Evolutionary conservation across 2,329 filamentous ascomycete species (phyloP).

Genomic region (Periconia sp.): DNA sequence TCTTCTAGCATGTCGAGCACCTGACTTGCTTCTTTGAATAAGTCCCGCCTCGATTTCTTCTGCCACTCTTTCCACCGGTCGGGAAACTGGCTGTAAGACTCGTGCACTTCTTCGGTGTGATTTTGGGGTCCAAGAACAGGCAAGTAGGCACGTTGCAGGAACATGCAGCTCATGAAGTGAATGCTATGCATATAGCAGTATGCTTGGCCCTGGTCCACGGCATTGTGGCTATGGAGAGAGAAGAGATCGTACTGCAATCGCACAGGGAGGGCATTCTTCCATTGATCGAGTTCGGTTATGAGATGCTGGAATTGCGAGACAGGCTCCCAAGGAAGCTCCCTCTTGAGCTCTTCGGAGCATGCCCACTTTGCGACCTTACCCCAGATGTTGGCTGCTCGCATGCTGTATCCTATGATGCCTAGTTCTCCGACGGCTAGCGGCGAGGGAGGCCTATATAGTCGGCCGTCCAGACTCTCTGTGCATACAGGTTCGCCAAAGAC

Average conservation of each 20-base stretch:
- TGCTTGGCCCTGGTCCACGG: conserved; percentile 45
- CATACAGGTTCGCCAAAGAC: conserved; percentile 43
- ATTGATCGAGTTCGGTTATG: conserved; percentile 36
- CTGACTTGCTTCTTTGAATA: conserved; percentile 40
- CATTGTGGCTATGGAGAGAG: conserved; percentile 44
- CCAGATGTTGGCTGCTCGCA: conserved; percentile 46
- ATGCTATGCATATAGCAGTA: conserved; percentile 48
- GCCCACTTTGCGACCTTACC: conserved; percentile 46
- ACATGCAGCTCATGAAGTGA: conserved; percentile 47
- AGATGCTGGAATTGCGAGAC: conserved; percentile 41
- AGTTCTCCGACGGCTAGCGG: conserved; percentile 35
- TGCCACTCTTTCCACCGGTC: conserved; percentile 43
- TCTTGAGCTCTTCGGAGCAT: conserved; percentile 39
- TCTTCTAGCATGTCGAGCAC: conserved; percentile 46
- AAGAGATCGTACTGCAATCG: conserved; percentile 43
- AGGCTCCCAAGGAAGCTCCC: conserved; percentile 40
- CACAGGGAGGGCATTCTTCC: conserved; percentile 38
- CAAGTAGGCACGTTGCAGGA: conserved; percentile 44
- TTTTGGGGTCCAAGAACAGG: conserved; percentile 41
- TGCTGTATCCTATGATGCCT: conserved; percentile 43
- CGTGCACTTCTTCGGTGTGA: conserved; percentile 32
- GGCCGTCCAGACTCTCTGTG: conserved; percentile 37
- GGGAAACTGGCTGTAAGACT: conserved; percentile 34
- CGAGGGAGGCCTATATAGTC: conserved; percentile 30
- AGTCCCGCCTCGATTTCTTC: conserved; percentile 36